Base-by-base conservation (phyloP, 768 basidiomycete genomes). In the Russula vinacea region DNA sequence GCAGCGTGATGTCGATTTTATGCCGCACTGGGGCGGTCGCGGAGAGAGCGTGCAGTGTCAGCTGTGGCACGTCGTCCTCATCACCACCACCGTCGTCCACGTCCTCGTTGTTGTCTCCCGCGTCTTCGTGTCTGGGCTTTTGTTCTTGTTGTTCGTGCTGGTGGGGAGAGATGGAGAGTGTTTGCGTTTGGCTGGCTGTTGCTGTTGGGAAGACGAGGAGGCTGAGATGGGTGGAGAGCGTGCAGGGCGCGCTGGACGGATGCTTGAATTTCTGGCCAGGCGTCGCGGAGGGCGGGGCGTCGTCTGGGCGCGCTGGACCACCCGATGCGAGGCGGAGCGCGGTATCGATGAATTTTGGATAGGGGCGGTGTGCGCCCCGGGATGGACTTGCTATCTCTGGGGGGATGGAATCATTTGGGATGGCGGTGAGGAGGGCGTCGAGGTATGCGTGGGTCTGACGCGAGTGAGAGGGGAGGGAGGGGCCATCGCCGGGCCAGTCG, bases 21-120 rank as follows among this genome's bases (percentile, higher is more conserved):
- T 88, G 90, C 57, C 90, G 85, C 57, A 91, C 73, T 13, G 90
- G 90, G 0, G 89, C 84, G 13, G 86, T 84, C n/a, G 81, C 77
- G 33, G 89, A 90, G 47, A 92, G 74, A 19, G 84, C 74, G 45
- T 88, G 84, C 1, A 91, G 75, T 2, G 85, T 83, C 74, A 82
- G 86, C 11, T 81, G 62, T 1, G 85, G 81, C 0, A 74, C 70
- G 40, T 83, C 83, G 5, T 78, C n/a, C n/a, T n/a, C n/a, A n/a
- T n/a, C n/a, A n/a, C n/a, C n/a, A n/a, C n/a, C 75, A 8, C 67
- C 70, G 33, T 66, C 67, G 2, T 17, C 51, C 9, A 29, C 19
- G 1, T 29, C 49, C 17, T 33, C 19, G 16, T 47, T 16, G n/a
- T 10, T 29, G 1, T 7, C 49, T 5, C 17, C 24, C 7, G 29